phyloP scores from a whole-genome alignment of 2,329 filamentous ascomycete genomes.

The Sarocladium brachiariae region DNA sequence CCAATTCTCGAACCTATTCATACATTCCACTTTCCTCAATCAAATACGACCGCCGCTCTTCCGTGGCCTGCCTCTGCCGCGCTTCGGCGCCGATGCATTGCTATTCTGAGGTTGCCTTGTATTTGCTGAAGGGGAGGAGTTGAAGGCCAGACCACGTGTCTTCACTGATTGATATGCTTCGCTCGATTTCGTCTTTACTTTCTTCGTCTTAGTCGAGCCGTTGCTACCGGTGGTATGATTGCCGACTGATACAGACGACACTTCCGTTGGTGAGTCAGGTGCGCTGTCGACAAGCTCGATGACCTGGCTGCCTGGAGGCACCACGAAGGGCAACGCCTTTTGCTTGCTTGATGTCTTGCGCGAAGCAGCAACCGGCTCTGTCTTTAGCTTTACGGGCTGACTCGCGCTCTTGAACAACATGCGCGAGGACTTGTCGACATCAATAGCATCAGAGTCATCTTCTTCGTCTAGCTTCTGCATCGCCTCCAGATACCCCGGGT shows the following conservation, averaged over 20 bases:
- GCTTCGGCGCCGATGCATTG: not conserved
- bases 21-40: not conserved
- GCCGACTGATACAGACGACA: not conserved
- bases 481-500: constrained; percentile 36
- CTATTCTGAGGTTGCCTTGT: not conserved
- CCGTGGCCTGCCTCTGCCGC: constrained; percentile 1
- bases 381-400: constrained; percentile 18
- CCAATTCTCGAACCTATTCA: not conserved
- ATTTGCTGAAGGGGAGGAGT: constrained; percentile 6
- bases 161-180: not conserved
- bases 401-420: constrained; percentile 27
- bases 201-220: not conserved
- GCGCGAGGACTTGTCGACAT: constrained; percentile 19
- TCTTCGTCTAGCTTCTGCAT: constrained; percentile 35
- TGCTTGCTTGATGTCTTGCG: constrained; percentile 8
- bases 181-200: not conserved
- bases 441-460: constrained; percentile 20
- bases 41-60: not conserved
- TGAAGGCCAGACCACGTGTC: not conserved
- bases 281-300: constrained; percentile 19
- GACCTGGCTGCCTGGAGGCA: constrained; percentile 25
- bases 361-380: not conserved
- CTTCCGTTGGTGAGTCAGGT: constrained; percentile 5
- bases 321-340: constrained; percentile 16
- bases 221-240: not conserved